Base-by-base conservation (phyloP, 768 basidiomycete species). In the Naematelia encephala region DNA sequence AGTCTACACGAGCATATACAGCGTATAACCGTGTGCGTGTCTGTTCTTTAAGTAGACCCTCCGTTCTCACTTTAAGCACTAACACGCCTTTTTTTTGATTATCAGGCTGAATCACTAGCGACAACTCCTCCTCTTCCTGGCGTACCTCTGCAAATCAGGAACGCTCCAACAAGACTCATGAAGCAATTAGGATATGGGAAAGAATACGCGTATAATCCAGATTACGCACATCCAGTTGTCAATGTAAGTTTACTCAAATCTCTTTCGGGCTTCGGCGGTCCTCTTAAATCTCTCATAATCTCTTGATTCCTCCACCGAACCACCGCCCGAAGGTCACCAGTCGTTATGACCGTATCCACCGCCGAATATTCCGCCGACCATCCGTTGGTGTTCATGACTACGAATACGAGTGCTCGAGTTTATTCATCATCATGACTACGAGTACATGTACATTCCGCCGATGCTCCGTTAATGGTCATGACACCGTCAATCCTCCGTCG, bases 1-100 rank as follows among this genome's bases (percentile, higher is more conserved):
- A 92, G 76, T 87, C 85, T 27, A 89, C 88, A 0, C 83, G 90
- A 21, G 77, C 86, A 2, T 92, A 91, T 68, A 84, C 85, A 54
- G 90, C 85, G 0, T 91, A 90, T 76, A 83, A 83, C 22, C 79
- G 81, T 28, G 80, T 78, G 28, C 64, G 75, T 48, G 22, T 8
- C 13, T 49, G 21, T 11, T 50, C 25, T 51, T 30, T 16, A 2
- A 26, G 27, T n/a, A n/a, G n/a, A n/a, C n/a, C n/a, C n/a, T n/a
- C n/a, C n/a, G n/a, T n/a, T n/a, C n/a, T n/a, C n/a, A n/a, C n/a
- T n/a, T n/a, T n/a, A n/a, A n/a, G n/a, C n/a, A n/a, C n/a, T n/a
- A n/a, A n/a, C n/a, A n/a, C n/a, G n/a, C n/a, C 45, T n/a, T 8
- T 16, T 26, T 2, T 3, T 21, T n/a, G 22, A 29, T 3, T 14